Conservation (phyloP, 116 monocot genomes). For the Thalassia testudinum region DNA sequence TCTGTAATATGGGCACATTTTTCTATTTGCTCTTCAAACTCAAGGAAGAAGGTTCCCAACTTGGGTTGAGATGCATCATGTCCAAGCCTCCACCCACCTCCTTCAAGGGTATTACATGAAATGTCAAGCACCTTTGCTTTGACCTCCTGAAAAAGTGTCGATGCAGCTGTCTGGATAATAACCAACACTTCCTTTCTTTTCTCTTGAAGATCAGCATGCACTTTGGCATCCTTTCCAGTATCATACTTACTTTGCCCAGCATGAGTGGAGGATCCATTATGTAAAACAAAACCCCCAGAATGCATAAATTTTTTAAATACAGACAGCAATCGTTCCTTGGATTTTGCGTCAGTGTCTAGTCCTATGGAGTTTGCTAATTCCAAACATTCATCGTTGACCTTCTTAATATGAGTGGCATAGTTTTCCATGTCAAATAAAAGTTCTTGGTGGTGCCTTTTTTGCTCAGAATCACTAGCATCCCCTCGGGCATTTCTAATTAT, state of each 20-base stretch:
- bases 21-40: slow-evolving; percentile 81
- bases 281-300: slow-evolving; percentile 30
- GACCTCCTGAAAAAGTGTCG: slow-evolving; percentile 38
- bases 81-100: slow-evolving; percentile 17
- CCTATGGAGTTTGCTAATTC: slow-evolving; percentile 53
- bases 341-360: slow-evolving; percentile 43
- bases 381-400: slow-evolving; percentile 42
- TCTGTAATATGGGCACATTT: slow-evolving; percentile 55
- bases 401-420: slow-evolving; percentile 37
- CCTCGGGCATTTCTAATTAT: slow-evolving; percentile 51
- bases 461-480: slow-evolving; percentile 34
- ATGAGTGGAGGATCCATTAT: slow-evolving; percentile 6
- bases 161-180: slow-evolving; percentile 26
- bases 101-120: slow-evolving; percentile 15
- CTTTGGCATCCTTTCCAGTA: slow-evolving; percentile 14
- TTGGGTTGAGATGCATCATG: slow-evolving; percentile 20
- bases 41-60: slow-evolving; percentile 13
- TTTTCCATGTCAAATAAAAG: slow-evolving; percentile 46
- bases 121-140: slow-evolving; percentile 30
- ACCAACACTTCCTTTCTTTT: slow-evolving; percentile 24
- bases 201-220: slow-evolving; percentile 20
- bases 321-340: slow-evolving; percentile 52
- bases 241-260: slow-evolving; percentile 16
- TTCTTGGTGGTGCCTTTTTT: slow-evolving; percentile 46
- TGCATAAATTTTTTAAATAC: slow-evolving; percentile 63